Base-by-base conservation (phyloP, 192 early-diverging fungal species). In the Phlyctochytrium bullatum region DNA sequence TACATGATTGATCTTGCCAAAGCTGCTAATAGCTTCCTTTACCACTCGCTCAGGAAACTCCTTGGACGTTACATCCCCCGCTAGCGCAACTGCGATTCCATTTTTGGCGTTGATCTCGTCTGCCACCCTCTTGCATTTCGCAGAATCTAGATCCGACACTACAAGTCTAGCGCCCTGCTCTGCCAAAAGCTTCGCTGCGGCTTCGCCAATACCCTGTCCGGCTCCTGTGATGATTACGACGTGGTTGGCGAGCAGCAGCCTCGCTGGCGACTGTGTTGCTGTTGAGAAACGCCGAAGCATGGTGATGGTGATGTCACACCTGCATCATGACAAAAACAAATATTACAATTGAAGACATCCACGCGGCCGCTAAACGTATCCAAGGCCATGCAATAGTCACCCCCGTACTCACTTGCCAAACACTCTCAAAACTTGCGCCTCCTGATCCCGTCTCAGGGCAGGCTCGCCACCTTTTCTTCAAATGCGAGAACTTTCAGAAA, bases 191-290 rank as follows among this genome's bases (percentile, higher is more conserved):
- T 34, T 29, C 28, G 68, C 68, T 23, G 64, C 34, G 2, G 64
- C 64, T 20, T 23, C 64, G 20, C 68, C 68, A 34, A 69, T 69
- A 34, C 68, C 35, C 51, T 47, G 40, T 47, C 84, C 85, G 60
- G 84, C 80, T 57, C 86, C 86, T 33, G 86, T 87, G 64, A 87
- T 76, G 32, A 87, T 87, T 35, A 84, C 82, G 16, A 87, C 86
- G 64, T 87, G 82, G 50, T 72, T 72, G 29, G 78, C 76, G 53
- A 87, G 78, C 31, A 87, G 68, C n/a, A n/a, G n/a, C n/a, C n/a
- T n/a, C n/a, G n/a, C n/a, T n/a, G n/a, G n/a, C n/a, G n/a, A n/a
- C n/a, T n/a, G n/a, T n/a, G n/a, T n/a, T n/a, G n/a, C n/a, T n/a
- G n/a, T n/a, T n/a, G n/a, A n/a, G n/a, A n/a, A n/a, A n/a, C n/a